Conservation (phyloP, 495 filamentous ascomycete genomes). For the Annulohypoxylon bovei region DNA sequence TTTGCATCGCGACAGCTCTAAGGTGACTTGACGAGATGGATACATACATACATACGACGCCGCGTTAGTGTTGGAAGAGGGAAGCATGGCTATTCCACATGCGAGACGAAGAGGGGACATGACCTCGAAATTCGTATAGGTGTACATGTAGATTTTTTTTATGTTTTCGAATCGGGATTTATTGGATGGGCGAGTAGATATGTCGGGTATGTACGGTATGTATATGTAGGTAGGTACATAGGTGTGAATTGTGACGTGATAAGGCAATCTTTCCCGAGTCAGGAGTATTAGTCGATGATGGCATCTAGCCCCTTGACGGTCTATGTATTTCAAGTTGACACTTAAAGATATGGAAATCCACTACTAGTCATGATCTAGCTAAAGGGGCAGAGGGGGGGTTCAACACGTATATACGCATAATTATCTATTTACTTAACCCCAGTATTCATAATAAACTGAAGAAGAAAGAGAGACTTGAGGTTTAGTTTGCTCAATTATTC, state of each 20-base stretch:
- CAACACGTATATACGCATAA: too few relatives aligned
- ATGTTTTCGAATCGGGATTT: background rate
- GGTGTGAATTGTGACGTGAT: background rate
- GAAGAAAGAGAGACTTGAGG: too few relatives aligned
- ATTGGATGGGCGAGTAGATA: background rate
- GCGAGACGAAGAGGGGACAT: background rate
- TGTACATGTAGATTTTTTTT: background rate
- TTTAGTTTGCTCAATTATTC: too few relatives aligned
- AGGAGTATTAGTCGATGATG: background rate
- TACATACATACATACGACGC: background rate
- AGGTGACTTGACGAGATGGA: background rate
- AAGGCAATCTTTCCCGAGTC: background rate
- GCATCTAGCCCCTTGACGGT: background rate
- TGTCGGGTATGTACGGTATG: background rate
- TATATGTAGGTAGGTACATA: too few relatives aligned
- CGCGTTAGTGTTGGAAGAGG: background rate
- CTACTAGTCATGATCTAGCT: background rate
- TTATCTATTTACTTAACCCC: background rate
- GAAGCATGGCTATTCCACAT: slow-evolving; percentile 5
- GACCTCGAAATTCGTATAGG: slow-evolving; percentile 9
- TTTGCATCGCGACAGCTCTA: background rate
- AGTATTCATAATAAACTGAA: too few relatives aligned
- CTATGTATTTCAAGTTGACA: background rate
- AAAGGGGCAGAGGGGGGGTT: too few relatives aligned
- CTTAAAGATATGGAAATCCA: background rate